Conservation (phyloP, 768 basidiomycete species). For the Dioszegia aurantiaca region DNA sequence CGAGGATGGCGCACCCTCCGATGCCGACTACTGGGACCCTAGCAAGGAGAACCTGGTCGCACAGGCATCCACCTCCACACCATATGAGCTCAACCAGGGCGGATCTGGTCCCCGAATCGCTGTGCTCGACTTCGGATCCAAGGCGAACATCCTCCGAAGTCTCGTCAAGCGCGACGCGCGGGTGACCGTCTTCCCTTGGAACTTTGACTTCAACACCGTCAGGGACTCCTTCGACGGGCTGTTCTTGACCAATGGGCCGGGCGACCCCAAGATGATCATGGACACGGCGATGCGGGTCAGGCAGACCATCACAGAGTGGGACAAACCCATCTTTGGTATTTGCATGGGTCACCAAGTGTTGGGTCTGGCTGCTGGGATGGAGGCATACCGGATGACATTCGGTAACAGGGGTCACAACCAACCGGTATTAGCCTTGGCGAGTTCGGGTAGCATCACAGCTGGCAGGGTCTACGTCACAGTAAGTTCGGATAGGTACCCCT, state of each 20-base stretch:
- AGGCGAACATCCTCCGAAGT: conserved; percentile 93
- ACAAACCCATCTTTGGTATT: conserved; percentile 91
- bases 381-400: conserved; percentile 97
- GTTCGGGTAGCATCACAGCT: conserved; percentile 85
- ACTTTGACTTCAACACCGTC: conserved; percentile 90
- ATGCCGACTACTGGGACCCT: conserved; percentile 88
- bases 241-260: conserved; percentile 95
- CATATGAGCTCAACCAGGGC: conserved; percentile 78
- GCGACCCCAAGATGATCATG: conserved; percentile 85
- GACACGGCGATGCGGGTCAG: conserved; percentile 77
- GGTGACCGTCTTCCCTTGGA: conserved; percentile 95
- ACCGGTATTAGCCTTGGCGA: conserved; percentile 93
- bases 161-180: conserved; percentile 85
- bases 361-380: conserved; percentile 93
- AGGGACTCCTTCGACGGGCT: conserved; percentile 90
- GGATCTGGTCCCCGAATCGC: conserved; percentile 83
- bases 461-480: conserved; percentile 90
- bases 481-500: conserved; percentile 26
- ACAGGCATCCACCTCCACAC: conserved; percentile 78
- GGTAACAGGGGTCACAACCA: conserved; percentile 99
- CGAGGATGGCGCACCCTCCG: conserved; percentile 61
- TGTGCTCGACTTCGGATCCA: conserved; percentile 93
- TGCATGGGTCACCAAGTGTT: conserved; percentile 99
- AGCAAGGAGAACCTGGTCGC: conserved; percentile 87
- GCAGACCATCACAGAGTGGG: conserved; percentile 80